Evolutionary conservation across 2,329 filamentous ascomycete genomes (phyloP).

Genomic region (Lizonia empirigonia): DNA sequence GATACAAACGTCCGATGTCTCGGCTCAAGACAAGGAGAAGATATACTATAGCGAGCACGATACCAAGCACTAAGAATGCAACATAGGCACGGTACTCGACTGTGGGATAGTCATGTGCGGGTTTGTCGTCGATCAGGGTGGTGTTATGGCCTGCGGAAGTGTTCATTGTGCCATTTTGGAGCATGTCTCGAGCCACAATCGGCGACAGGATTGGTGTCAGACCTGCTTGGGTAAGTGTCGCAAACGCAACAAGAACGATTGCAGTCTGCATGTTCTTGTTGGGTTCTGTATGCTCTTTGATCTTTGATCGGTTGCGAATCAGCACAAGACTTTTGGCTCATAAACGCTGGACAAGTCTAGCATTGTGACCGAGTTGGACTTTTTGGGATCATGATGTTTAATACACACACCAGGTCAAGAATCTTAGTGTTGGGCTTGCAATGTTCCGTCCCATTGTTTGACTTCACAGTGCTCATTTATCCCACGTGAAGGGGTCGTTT

Average conservation of each 20-base stretch:
- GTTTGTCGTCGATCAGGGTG: background rate
- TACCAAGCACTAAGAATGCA: slow-evolving; percentile 3
- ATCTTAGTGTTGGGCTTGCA: background rate
- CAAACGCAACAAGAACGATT: background rate
- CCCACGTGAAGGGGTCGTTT: background rate
- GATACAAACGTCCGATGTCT: background rate
- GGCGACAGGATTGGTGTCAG: background rate
- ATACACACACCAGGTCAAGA: background rate
- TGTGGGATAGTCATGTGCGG: background rate
- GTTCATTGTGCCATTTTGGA: background rate
- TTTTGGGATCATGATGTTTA: background rate
- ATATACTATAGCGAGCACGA: background rate
- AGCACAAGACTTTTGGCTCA: background rate
- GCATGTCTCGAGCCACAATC: background rate
- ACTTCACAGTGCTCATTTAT: background rate
- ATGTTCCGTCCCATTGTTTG: background rate
- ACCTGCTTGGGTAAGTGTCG: background rate
- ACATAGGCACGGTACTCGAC: background rate
- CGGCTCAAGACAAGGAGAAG: background rate
- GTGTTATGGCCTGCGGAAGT: background rate
- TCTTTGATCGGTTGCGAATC: too few relatives aligned
- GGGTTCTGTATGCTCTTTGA: background rate
- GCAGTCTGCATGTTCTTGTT: background rate
- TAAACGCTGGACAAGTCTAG: background rate
- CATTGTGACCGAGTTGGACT: background rate